Evolutionary conservation across 2,329 filamentous ascomycete species (phyloP).

Genomic region (Alternaria triticina): DNA sequence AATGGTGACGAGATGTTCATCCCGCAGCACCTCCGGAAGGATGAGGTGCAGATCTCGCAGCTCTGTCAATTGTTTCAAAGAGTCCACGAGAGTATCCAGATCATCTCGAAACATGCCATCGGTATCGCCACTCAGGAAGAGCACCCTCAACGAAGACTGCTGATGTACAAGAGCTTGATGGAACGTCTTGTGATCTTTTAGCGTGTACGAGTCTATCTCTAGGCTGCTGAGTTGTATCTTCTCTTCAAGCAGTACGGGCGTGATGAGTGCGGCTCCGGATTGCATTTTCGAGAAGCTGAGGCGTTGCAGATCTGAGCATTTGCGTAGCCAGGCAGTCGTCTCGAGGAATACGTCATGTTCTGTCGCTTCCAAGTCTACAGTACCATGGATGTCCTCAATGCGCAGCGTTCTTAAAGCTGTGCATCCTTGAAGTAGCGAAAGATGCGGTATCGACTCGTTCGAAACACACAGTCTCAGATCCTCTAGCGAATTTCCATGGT

Average conservation of each 20-base stretch:
- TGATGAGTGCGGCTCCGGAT: conserved; percentile 60
- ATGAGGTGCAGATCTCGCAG: conserved; percentile 61
- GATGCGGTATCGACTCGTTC: conserved; percentile 56
- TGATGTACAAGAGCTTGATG: conserved; percentile 61
- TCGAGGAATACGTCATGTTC: conserved; percentile 61
- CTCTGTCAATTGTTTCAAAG: conserved; percentile 59
- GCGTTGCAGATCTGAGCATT: conserved; percentile 59
- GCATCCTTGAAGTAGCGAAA: conserved; percentile 58
- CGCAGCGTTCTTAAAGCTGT: conserved; percentile 57
- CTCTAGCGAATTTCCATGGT: conserved; percentile 62
- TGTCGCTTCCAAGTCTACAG: conserved; percentile 57
- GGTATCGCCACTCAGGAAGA: conserved; percentile 56
- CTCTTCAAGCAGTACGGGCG: conserved; percentile 56
- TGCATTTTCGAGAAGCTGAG: conserved; percentile 60
- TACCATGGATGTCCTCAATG: conserved; percentile 55
- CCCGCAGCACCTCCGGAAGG: conserved; percentile 59
- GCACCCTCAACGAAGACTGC: conserved; percentile 55
- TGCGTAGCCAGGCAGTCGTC: conserved; percentile 61
- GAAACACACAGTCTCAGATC: conserved; percentile 60
- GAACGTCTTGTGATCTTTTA: conserved; percentile 59
- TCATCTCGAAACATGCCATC: conserved; percentile 56
- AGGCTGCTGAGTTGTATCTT: conserved; percentile 57
- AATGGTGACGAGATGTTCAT: conserved; percentile 58
- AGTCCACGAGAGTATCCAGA: conserved; percentile 57
- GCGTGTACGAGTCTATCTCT: conserved; percentile 56